Evolutionary conservation across 108 stramenopile species (phyloP).

Genomic region (Cyclotella choctawhatcheeana): DNA sequence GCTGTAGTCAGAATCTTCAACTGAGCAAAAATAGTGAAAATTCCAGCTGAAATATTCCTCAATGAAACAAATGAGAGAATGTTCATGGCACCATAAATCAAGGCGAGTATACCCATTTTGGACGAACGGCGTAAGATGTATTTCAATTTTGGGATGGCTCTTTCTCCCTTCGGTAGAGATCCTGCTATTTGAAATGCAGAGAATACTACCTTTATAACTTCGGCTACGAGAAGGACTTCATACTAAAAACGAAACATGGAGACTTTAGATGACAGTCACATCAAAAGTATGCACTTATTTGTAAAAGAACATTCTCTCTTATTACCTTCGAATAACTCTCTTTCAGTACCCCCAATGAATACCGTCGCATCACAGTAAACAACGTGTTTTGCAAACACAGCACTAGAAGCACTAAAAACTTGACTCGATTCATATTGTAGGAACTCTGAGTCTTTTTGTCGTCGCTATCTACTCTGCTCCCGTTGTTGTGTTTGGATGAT

Average conservation of each 20-base stretch:
- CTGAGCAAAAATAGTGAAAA: slow-evolving; percentile 91
- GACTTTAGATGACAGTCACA: background rate
- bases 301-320: slow-evolving; percentile 28
- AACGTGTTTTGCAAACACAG: slow-evolving; percentile 85
- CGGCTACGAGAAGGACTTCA: slow-evolving; percentile 80
- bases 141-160: slow-evolving; percentile 29
- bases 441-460: slow-evolving; percentile 20
- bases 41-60: slow-evolving; percentile 90
- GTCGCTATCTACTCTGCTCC: slow-evolving; percentile 2
- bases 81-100: slow-evolving; percentile 94
- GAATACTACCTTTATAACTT: slow-evolving; percentile 80
- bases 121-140: slow-evolving; percentile 71
- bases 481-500: background rate
- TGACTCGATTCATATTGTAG: slow-evolving; percentile 64
- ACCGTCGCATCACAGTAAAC: slow-evolving; percentile 89
- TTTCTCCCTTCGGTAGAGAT: slow-evolving; percentile 39
- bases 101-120: slow-evolving; percentile 89
- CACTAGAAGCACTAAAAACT: slow-evolving; percentile 68
- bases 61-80: slow-evolving; percentile 88
- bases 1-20: slow-evolving; percentile 95
- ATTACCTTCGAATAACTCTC: slow-evolving; percentile 88
- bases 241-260: slow-evolving; percentile 40
- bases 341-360: slow-evolving; percentile 79
- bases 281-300: slow-evolving; percentile 2
- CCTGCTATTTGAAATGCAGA: slow-evolving; percentile 63